Evolutionary conservation across 2,329 filamentous ascomycete species (phyloP).

Genomic region (Hypoxylon sp.): DNA sequence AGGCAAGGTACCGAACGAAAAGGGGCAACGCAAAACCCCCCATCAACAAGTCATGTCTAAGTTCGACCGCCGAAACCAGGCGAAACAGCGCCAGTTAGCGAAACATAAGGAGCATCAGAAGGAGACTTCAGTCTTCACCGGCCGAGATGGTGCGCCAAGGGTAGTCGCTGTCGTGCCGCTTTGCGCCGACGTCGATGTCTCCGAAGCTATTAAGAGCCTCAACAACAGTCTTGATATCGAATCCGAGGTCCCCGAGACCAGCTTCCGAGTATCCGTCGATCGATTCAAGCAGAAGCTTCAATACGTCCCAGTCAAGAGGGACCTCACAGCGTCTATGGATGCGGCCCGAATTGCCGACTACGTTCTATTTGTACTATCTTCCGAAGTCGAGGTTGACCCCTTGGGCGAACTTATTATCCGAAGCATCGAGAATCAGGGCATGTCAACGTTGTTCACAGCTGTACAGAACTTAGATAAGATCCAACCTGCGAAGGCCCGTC

Average conservation of each 20-base stretch:
- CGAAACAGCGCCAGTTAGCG: constrained; percentile 86
- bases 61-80: constrained; percentile 93
- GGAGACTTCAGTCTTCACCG: constrained; percentile 85
- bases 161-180: constrained; percentile 91
- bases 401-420: constrained; percentile 88
- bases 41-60: constrained; percentile 99
- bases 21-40: constrained; percentile 84
- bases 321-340: constrained; percentile 84
- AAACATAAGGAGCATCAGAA: constrained; percentile 89
- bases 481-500: constrained; percentile 83
- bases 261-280: constrained; percentile 79
- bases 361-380: constrained; percentile 87
- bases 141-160: constrained; percentile 86
- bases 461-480: constrained; percentile 85
- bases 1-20: constrained; percentile 86
- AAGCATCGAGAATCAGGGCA: constrained; percentile 91
- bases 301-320: constrained; percentile 81
- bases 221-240: constrained; percentile 87
- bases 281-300: constrained; percentile 96
- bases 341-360: constrained; percentile 92
- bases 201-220: constrained; percentile 76
- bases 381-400: constrained; percentile 85
- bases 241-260: constrained; percentile 71
- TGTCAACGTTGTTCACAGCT: constrained; percentile 90
- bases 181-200: constrained; percentile 78